Percentiles rank a stretch among this genome's conserved stretches.
Evolutionary conservation across 768 basidiomycete species (phyloP).

Genomic region (Podaxis sp.): DNA sequence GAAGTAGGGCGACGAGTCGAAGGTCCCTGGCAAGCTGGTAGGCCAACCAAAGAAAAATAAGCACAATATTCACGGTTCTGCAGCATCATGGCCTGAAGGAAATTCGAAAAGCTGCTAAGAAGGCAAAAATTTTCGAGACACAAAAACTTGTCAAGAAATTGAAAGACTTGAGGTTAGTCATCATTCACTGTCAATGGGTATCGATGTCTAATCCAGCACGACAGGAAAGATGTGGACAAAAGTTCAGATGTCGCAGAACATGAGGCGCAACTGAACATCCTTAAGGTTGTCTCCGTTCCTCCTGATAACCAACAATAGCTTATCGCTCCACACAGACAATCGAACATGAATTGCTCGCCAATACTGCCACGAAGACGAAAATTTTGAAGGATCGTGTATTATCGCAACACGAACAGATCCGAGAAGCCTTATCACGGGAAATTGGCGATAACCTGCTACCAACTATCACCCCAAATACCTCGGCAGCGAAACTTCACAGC

Average conservation of each 20-base stretch:
- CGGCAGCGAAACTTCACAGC: conserved; percentile 61
- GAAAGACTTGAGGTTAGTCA: conserved; percentile 60
- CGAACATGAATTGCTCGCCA: conserved; percentile 57
- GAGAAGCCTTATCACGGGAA: conserved; percentile 44
- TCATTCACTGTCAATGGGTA: background rate
- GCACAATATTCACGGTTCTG: conserved; percentile 4
- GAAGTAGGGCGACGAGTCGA: conserved; percentile 40
- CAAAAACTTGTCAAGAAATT: conserved; percentile 83
- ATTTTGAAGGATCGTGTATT: conserved; percentile 71
- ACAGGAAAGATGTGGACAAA: conserved; percentile 36
- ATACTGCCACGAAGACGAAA: conserved; percentile 68
- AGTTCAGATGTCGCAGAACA: conserved; percentile 44
- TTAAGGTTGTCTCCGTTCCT: conserved; percentile 55
- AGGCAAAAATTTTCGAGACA: conserved; percentile 76
- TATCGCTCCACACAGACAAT: conserved; percentile 42
- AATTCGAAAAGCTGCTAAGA: conserved; percentile 75
- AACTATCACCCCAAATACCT: conserved; percentile 39
- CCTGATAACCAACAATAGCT: conserved; percentile 13
- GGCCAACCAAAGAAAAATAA: conserved; percentile 23
- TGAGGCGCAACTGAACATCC: conserved; percentile 56
- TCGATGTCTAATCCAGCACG: background rate
- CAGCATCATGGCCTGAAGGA: conserved; percentile 79
- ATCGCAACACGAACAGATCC: conserved; percentile 46
- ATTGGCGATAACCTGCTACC: conserved; percentile 35
- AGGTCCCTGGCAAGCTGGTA: conserved; percentile 58